Conservation (phyloP, 306 rosid genomes). For the Quercus dentata region DNA sequence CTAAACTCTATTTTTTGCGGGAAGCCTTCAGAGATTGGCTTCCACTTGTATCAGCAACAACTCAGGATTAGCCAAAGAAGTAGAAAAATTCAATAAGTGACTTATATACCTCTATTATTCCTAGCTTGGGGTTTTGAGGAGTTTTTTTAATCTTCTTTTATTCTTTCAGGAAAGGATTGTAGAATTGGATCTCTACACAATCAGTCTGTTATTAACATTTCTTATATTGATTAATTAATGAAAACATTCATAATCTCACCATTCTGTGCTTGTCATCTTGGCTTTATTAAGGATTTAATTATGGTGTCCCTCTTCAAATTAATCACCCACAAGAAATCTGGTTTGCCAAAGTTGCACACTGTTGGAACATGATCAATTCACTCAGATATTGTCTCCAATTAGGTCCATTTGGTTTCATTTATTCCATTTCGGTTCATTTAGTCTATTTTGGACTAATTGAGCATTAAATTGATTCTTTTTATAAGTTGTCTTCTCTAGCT, state of each 20-base stretch:
- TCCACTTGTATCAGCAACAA: conserved; percentile 57
- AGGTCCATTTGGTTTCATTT: no score
- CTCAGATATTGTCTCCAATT: no score
- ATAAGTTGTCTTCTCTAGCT: no score
- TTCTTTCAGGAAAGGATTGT: conserved; percentile 61
- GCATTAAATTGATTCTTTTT: no score
- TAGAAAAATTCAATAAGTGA: conserved; percentile 63
- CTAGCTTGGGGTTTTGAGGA: conserved; percentile 44
- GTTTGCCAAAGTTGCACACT: no score
- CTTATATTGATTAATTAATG: conserved; percentile 59
- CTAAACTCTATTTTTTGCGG: conserved; percentile 28
- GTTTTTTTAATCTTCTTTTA: conserved; percentile 35
- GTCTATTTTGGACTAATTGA: no score
- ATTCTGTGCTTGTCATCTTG: neutral
- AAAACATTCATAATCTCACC: conserved; percentile 31
- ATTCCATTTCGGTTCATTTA: no score
- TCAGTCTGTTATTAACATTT: conserved; percentile 45
- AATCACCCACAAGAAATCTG: no score
- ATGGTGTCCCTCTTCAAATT: neutral
- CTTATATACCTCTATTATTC: conserved; percentile 34
- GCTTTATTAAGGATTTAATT: neutral
- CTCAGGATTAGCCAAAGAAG: conserved; percentile 52
- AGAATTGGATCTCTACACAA: conserved; percentile 40
- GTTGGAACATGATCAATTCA: no score
- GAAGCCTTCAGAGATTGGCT: conserved; percentile 44